Evolutionary conservation across 2,329 filamentous ascomycete genomes (phyloP), one percentile per base, ranked within the genome.

Genomic region (Thyridium curvatum): DNA sequence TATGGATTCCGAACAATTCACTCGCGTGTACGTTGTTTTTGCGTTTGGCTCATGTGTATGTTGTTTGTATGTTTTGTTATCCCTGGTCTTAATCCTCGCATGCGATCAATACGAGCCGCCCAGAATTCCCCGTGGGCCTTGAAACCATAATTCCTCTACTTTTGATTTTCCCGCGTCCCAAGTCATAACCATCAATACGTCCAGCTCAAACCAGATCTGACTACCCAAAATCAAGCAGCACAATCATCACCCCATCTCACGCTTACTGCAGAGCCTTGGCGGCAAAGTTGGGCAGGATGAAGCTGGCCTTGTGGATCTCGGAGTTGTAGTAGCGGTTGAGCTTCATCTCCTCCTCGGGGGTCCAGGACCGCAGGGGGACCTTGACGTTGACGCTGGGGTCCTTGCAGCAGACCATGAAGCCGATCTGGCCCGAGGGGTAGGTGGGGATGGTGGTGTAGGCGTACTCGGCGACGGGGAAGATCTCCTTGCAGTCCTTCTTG

Each of bases 341-440:
- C 66, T 87, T 83, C 59, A 87, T 82, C 78, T 98, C 93, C 69
- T 97, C 89, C 68, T 94, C 90, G 48, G 74, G 61, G 47, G 79
- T 74, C 84, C 89, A 94, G 54, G 68, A 74, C 59, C 93, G 84
- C 46, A 96, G 60, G 39, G 93, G 93, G 67, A 82, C 86, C 65
- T 78, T 87, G 61, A 97, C 77, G 68, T 98, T 78, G 64, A 82
- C 79, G 60, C 68, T 80, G 62, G 81, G 72, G 62, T 97, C 91
- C 81, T 98, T 97, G 83, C 77, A 86, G 82, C 93, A 97, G 61
- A 98, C 87, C 90, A 98, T 96, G 83, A 98, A 98, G 62, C 93
- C 93, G 59, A 98, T 98, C 74, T 98, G 93, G 62, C 93, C 93
- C 41, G 88, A 94, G 51, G 93, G 93, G 76, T 98, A 98, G 61